Evolutionary conservation across 345 rosid species (phyloP), one percentile per base, ranked within the genome.

Genomic region (Bruguiera parviflora): DNA sequence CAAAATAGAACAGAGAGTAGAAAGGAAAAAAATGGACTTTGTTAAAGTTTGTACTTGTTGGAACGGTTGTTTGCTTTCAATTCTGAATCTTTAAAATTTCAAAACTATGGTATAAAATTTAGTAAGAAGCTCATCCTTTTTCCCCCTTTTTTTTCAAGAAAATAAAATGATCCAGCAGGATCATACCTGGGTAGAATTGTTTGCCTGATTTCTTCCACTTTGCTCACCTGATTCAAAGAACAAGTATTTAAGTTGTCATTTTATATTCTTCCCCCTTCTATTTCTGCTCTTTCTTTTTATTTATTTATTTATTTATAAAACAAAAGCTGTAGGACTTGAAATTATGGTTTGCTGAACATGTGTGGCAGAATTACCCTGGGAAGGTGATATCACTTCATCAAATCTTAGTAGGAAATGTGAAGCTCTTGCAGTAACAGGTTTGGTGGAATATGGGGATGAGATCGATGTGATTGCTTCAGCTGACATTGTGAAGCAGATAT

Each of bases 381-480:
- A 83, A 66, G 87, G 84, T 72, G 86, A 85, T 79, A 82, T 85
- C 20, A 28, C 88, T 66, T 70, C 90, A 47, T 82, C 96, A 66
- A 90, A 77, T 71, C 86, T 87, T 70, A 74, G 82, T 31, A 84
- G 87, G 80, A 93, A 85, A 86, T 83, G 92, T 70, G 98, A 94
- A 79, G 90, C 92, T 15, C 97, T 94, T 66, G 98, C 97, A n/a
- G 92, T 94, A 20, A 81, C 90, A 66, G 98, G 98, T 68, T 80
- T 94, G 78, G 98, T 80, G 22, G 96, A 94, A 70, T 91, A 91
- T 74, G 98, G 97, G 20, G 98, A 91, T 79, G 97, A 94, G 80
- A 84, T 94, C 53, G 98, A 94, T 71, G 95, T 94, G 67, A 89
- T 94, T 65, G 96, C 97, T 61, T 87, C 97, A 0, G 77, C 90